Evolutionary conservation across 2,329 filamentous ascomycete genomes (phyloP), one percentile per base, ranked within the genome.

Genomic region (Alternaria angustiovoidea): DNA sequence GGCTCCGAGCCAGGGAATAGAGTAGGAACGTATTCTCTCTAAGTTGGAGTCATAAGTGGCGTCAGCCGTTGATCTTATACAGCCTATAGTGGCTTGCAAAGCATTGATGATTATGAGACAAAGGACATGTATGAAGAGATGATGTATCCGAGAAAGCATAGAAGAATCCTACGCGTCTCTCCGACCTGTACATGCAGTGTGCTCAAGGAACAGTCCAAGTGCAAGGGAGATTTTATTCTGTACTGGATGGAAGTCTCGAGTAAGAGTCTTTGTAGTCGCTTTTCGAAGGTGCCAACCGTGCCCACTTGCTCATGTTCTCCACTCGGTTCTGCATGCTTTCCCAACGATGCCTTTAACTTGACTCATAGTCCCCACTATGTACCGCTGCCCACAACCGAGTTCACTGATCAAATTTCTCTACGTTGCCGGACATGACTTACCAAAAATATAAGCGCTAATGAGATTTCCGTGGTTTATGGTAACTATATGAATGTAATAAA

Each of bases 341-440:
- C 26, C 38, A 18, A 53, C 26, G 26, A 43, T 53, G 41, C 51
- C 41, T 39, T 39, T 51, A 28, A 34, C 22, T 51, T 51, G 34
- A 41, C 36, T 49, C 46, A 49, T 49, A 49, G 1, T 49, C 46
- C 32, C 46, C 46, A 49, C 46, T 18, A 11, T 26, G 7, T 8
- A 26, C 46, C 20, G 20, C 9, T 12, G 6, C 20, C 7, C 9
- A 42, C 9, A 42, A 12, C 20, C 20, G 39, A 42, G 2, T 3
- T 7, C n/a, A 7, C 11, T 43, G 20, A 51, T 47, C 57, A 41
- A 14, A 12, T 41, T 38, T 18, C 5, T 22, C 11, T 22, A 12
- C 18, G 18, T 18, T 38, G 7, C 16, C n/a, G 34, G 24, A 7
- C 24, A 26, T 26, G 6, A 26, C 24, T 26, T 26, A 26, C 24